Conservation (phyloP, 73 alveolate species). For the Tetrahymena malaccensis region DNA sequence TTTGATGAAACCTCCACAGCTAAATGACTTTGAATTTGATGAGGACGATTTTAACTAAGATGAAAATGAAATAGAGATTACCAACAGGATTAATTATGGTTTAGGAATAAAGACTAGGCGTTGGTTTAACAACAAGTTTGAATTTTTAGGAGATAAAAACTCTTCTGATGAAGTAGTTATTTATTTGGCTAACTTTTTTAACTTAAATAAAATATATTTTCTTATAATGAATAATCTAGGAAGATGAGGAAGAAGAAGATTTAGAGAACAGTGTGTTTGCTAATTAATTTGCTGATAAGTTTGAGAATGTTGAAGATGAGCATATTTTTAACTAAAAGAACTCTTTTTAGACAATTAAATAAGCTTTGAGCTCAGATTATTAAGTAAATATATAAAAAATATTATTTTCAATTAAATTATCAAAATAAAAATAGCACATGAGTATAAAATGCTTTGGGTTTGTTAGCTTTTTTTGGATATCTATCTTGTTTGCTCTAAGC, state of each 20-base stretch:
- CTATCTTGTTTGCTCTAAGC: neutral
- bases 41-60: neutral
- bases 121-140: neutral
- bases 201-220: neutral
- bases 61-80: neutral
- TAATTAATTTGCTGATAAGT: neutral
- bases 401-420: neutral
- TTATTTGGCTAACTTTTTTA: neutral
- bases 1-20: neutral
- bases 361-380: neutral
- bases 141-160: neutral
- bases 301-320: neutral
- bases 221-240: neutral
- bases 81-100: neutral
- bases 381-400: neutral
- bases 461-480: neutral
- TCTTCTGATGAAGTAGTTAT: neutral
- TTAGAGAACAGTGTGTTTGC: neutral
- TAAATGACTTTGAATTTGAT: neutral
- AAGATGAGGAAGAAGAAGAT: neutral
- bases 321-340: neutral
- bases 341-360: neutral
- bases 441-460: neutral
- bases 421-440: neutral
- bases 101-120: neutral